Conservation (phyloP, 2,329 filamentous ascomycete species). For the Sporothrix pallida region DNA sequence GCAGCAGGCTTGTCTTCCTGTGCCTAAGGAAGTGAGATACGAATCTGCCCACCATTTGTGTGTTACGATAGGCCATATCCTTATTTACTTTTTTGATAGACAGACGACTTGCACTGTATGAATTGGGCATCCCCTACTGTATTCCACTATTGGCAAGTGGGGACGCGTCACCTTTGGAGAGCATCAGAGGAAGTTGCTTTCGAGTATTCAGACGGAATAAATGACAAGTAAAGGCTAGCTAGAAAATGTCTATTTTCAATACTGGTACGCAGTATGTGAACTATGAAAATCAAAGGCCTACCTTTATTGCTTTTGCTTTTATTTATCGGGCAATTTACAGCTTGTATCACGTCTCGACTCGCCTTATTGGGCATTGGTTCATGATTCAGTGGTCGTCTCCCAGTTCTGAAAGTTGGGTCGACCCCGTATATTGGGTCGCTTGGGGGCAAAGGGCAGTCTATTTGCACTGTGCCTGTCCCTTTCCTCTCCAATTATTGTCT, state of each 20-base stretch:
- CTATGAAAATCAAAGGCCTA: no score
- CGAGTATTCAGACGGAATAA: no score
- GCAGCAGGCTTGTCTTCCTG: not conserved
- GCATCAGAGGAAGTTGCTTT: not conserved
- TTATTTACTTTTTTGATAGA: conserved; percentile 15
- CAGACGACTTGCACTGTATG: not conserved
- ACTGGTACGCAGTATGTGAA: no score
- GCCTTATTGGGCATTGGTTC: not conserved
- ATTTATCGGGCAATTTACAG: no score
- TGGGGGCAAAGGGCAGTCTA: no score
- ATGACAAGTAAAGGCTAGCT: no score
- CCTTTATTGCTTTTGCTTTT: no score
- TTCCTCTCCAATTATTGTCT: not conserved
- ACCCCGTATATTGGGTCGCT: not conserved
- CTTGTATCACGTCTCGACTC: not conserved
- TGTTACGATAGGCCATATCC: not conserved
- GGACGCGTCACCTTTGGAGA: not conserved
- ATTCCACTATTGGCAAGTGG: not conserved
- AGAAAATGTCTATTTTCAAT: not conserved
- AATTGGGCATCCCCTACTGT: not conserved
- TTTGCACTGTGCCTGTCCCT: not conserved
- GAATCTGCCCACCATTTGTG: not conserved
- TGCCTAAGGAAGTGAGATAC: not conserved
- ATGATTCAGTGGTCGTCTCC: conserved; percentile 3
- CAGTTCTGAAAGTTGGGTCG: no score